Evolutionary conservation across 2,329 filamentous ascomycete genomes (phyloP), one percentile per base, ranked within the genome.

Genomic region (Ophiosphaerella herpotricha): DNA sequence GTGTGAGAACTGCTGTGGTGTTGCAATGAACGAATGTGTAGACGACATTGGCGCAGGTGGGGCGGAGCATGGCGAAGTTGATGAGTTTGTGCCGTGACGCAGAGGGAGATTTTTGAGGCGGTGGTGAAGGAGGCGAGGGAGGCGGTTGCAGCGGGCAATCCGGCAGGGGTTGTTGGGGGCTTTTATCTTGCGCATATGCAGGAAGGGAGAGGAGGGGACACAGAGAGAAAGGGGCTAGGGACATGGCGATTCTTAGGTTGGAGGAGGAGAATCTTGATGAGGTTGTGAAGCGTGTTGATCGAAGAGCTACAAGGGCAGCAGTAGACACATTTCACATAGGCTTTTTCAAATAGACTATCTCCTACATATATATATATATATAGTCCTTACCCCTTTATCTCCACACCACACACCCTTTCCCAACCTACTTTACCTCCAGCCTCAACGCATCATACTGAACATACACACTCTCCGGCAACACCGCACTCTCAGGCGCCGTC

Each of bases 371-470:
- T 21, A 21, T 4, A 21, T 21, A 21, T 21, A 21, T 5, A 21
- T 21, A 4, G 18, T 21, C 18, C 4, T 21, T 5, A 21, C 18
- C 18, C 18, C 18, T 4, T 21, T 21, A 21, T 21, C 18, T 21
- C 18, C 18, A 21, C 18, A 21, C 18, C 18, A 21, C 18, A 21
- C 4, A 21, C 4, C 18, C 18, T 21, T 21, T 5, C 13, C 1
- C 12, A 18, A 18, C 12, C 38, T 69, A 78, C 41, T 64, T 61
- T 36, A 86, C 61, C 63, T 86, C 84, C 34, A 86, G 60, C 43
- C 83, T 74, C 57, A 87, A 61, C 2, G 84, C 83, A 71, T 86
- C 84, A 54, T 87, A 87, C 71, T 87, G 83, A 9, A 86, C 77
- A 63, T 86, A 87, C 0, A 84, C 74, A 1, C 77, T 78, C 26